Evolutionary conservation across 2,329 filamentous ascomycete genomes (phyloP).

Genomic region (Aspergillus fijiensis): DNA sequence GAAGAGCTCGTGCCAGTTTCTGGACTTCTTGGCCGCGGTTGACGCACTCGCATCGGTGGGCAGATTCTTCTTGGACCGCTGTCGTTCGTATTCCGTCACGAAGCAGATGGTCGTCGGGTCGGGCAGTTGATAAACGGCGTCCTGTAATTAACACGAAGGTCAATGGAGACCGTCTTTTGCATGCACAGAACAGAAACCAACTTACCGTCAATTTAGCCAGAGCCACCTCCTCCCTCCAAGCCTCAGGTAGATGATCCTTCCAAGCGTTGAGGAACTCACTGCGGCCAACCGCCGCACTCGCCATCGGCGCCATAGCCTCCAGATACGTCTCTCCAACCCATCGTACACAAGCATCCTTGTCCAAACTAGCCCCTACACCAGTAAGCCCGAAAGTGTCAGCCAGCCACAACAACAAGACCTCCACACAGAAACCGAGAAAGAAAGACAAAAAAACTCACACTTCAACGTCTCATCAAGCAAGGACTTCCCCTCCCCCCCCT

Average conservation of each 20-base stretch:
- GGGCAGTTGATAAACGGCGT: slow-evolving; percentile 33
- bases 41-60: slow-evolving; percentile 24
- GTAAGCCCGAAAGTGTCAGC: slow-evolving; percentile 6
- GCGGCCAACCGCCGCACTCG: slow-evolving; percentile 30
- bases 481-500: slow-evolving; percentile 18
- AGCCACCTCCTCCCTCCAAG: slow-evolving; percentile 39
- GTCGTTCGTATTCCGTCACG: slow-evolving; percentile 31
- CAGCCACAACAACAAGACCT: not conserved
- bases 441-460: slow-evolving; percentile 31
- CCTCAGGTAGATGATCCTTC: slow-evolving; percentile 46
- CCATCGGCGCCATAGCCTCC: slow-evolving; percentile 37
- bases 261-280: slow-evolving; percentile 40
- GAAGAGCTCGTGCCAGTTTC: slow-evolving; percentile 48
- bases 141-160: slow-evolving; percentile 22
- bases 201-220: slow-evolving; percentile 36
- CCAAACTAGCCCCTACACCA: slow-evolving; percentile 41
- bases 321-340: slow-evolving; percentile 45
- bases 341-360: slow-evolving; percentile 32
- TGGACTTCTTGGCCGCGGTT: slow-evolving; percentile 33
- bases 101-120: slow-evolving; percentile 41
- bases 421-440: not conserved
- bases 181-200: not conserved
- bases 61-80: slow-evolving; percentile 28
- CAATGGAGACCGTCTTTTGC: not conserved
- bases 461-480: slow-evolving; percentile 29